phyloP scores from a whole-genome alignment of 2,329 filamentous ascomycete genomes.

The Botrytis galanthina region DNA sequence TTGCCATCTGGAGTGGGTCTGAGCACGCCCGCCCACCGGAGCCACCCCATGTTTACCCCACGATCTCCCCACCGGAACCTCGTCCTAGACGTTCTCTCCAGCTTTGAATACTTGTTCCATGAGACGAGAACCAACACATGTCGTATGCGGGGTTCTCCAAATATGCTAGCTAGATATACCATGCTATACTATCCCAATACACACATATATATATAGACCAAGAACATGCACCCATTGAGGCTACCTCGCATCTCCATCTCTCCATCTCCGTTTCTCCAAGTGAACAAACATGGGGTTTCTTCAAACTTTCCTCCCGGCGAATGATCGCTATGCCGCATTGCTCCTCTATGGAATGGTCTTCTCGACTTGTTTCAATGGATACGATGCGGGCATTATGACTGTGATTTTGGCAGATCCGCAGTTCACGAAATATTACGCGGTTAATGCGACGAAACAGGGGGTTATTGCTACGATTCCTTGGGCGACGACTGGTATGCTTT shows the following conservation, averaged over 20 bases:
- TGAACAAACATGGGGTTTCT: neutral
- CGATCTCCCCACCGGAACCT: conserved; percentile 1
- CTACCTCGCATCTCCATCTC: neutral
- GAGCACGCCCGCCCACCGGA: neutral
- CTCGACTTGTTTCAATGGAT: conserved; percentile 44
- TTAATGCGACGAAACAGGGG: conserved; percentile 42
- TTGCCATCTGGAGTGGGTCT: neutral
- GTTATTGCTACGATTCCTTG: conserved; percentile 44
- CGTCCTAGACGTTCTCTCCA: neutral
- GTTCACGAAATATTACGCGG: conserved; percentile 43
- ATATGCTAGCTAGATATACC: neutral
- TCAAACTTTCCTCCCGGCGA: conserved; percentile 39
- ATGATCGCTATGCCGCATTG: conserved; percentile 41
- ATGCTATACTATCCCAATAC: neutral
- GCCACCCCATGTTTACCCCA: neutral
- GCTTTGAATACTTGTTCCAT: neutral
- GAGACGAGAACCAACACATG: neutral
- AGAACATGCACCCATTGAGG: conserved; percentile 35
- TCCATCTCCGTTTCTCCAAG: neutral
- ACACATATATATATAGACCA: neutral
- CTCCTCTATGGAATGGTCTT: conserved; percentile 43
- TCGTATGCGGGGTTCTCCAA: neutral
- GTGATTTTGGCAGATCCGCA: conserved; percentile 45
- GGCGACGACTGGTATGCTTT: conserved; percentile 41
- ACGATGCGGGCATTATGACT: conserved; percentile 45